These are phyloP conservation scores for Pyrrhoderma lamaoense DNA, from an alignment of 1,284 basidiomycete genomes.

Conservation along the genomic window DNA sequence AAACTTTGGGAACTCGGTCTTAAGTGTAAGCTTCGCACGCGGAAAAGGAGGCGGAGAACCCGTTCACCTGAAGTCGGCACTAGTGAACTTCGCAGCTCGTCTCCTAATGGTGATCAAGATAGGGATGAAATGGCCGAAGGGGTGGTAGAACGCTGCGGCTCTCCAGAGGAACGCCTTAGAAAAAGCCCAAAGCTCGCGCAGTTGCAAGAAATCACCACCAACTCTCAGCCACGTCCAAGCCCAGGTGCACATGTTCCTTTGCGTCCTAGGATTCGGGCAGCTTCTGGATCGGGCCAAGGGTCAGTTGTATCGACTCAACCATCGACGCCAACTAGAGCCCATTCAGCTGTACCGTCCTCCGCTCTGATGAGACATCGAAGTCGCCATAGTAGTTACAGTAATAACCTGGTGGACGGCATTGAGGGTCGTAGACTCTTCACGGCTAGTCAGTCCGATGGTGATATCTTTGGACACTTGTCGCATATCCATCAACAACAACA, in stretches of 20 bases:
- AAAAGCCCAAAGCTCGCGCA: constrained; percentile 14
- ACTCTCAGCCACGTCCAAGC: constrained; percentile 5
- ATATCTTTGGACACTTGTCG: background rate
- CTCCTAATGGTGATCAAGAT: too few relatives aligned
- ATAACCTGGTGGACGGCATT: constrained; percentile 4
- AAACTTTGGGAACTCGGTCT: constrained; percentile 16
- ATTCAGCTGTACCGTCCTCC: background rate
- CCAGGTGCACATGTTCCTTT: background rate
- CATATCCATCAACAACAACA: constrained; percentile 2
- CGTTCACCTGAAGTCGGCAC: too few relatives aligned
- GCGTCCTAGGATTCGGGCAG: constrained; percentile 3
- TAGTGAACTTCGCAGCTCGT: too few relatives aligned
- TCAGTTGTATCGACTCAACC: background rate
- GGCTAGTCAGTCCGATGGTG: constrained; percentile 6
- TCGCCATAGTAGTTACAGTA: constrained; percentile 4
- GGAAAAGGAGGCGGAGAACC: background rate
- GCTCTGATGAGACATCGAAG: background rate
- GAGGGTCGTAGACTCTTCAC: constrained; percentile 8
- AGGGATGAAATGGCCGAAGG: background rate
- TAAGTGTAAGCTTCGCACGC: constrained; percentile 1
- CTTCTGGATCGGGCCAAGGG: background rate
- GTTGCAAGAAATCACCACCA: constrained; percentile 6
- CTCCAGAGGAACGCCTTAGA: constrained; percentile 2
- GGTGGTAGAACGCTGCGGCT: background rate
- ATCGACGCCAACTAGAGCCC: background rate